A percentile compares a stretch with the other conserved stretches of the same genome.
These are phyloP conservation scores for Penicillium malachiteum DNA, from an alignment of 495 filamentous ascomycete genomes.

Conservation along the genomic window DNA sequence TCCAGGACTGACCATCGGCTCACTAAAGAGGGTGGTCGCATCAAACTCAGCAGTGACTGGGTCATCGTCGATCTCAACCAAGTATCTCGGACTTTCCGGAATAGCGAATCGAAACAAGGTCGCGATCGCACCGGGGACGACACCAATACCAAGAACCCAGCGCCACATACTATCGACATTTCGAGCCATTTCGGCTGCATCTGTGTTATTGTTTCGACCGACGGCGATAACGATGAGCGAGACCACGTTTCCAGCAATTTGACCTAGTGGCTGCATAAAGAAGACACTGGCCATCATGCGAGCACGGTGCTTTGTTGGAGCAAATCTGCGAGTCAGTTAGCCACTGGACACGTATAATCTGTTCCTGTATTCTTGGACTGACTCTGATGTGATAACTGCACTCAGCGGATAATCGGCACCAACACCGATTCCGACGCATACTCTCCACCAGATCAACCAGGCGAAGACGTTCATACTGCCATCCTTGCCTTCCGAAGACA, in stretches of 20 bases:
- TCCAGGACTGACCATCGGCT: conserved; percentile 15
- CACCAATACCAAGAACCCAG: conserved; percentile 58
- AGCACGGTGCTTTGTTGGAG: conserved; percentile 56
- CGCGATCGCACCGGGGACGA: conserved; percentile 58
- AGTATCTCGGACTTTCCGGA: conserved; percentile 60
- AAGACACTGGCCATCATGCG: conserved; percentile 68
- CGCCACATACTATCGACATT: conserved; percentile 57
- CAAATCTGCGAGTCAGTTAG: conserved; percentile 43
- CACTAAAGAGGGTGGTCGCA: conserved; percentile 40
- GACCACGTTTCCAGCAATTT: conserved; percentile 59
- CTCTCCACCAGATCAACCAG: conserved; percentile 59
- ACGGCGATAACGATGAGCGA: conserved; percentile 45
- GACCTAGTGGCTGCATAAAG: conserved; percentile 64
- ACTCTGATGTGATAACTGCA: conserved; percentile 64
- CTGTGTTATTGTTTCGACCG: conserved; percentile 27
- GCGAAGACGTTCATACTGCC: conserved; percentile 55
- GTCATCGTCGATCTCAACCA: conserved; percentile 52
- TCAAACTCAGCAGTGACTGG: conserved; percentile 48
- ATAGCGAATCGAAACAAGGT: conserved; percentile 59
- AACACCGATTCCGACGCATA: conserved; percentile 56
- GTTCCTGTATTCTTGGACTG: conserved; percentile 8
- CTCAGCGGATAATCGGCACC: conserved; percentile 57
- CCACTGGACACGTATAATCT: neutral
- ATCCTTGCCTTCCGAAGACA: conserved; percentile 40
- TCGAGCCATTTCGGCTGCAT: conserved; percentile 33